Conservation (phyloP, 768 basidiomycete species). For the Podaxis sp. region DNA sequence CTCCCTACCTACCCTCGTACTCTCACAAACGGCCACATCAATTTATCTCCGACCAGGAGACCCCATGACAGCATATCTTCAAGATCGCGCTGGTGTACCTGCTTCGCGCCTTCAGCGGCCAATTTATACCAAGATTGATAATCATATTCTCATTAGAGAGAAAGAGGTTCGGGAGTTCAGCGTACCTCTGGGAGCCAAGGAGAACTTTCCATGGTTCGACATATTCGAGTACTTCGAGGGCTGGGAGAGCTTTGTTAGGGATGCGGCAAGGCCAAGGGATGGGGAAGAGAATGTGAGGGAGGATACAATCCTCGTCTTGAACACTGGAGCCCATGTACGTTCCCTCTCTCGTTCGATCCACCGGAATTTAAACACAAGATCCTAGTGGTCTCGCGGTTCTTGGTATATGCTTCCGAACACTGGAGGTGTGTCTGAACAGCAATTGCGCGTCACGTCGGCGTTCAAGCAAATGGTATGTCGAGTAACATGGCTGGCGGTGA, state of each 20-base stretch:
- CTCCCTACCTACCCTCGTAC: conserved; percentile 11
- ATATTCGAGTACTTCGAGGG: conserved; percentile 17
- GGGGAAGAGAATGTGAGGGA: conserved; percentile 16
- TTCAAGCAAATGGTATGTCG: conserved; percentile 18
- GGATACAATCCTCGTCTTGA: conserved; percentile 19
- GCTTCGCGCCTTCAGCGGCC: conserved; percentile 17
- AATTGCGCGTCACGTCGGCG: conserved; percentile 7
- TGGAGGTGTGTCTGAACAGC: conserved; percentile 7
- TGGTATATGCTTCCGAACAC: conserved; percentile 20
- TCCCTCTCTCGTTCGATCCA: neutral
- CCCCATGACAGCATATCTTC: conserved; percentile 17
- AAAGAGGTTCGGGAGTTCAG: conserved; percentile 17
- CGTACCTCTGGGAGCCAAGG: conserved; percentile 14
- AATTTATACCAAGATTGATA: conserved; percentile 18
- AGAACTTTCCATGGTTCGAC: conserved; percentile 15
- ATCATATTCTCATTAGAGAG: conserved; percentile 20
- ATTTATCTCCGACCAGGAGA: conserved; percentile 14
- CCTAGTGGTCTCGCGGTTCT: conserved; percentile 19
- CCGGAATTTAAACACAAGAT: neutral
- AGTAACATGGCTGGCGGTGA: too few species aligned
- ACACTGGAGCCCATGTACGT: conserved; percentile 19
- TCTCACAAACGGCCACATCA: conserved; percentile 10
- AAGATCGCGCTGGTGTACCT: conserved; percentile 18
- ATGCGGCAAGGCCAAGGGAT: conserved; percentile 3
- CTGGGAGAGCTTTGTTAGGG: conserved; percentile 19